Conservation (phyloP, 2,329 filamentous ascomycete genomes). For the Exophiala bonariae region DNA sequence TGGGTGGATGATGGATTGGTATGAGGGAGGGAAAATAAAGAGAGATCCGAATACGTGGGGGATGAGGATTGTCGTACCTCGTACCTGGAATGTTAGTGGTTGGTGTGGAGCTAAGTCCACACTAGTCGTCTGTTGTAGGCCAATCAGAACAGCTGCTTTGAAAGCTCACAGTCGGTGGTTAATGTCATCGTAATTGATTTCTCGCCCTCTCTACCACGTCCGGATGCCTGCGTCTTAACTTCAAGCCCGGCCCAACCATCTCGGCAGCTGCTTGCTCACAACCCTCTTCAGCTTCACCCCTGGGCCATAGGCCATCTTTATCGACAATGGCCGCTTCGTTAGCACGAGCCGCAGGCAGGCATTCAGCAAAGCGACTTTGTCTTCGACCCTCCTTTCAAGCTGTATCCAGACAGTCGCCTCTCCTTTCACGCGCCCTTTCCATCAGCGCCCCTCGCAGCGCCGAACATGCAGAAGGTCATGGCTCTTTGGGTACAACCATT, state of each 20-base stretch:
- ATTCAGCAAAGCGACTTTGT: conserved; percentile 60
- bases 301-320: conserved; percentile 30
- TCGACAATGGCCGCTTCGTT: conserved; percentile 61
- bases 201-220: neutral
- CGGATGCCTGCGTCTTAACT: too few relatives aligned
- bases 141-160: too few relatives aligned
- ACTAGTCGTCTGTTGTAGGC: too few relatives aligned
- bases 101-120: too few relatives aligned
- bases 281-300: conserved; percentile 11
- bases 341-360: conserved; percentile 57
- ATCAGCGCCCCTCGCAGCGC: conserved; percentile 57
- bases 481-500: conserved; percentile 49
- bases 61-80: too few relatives aligned
- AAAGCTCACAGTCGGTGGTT: too few relatives aligned
- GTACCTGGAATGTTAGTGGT: too few relatives aligned
- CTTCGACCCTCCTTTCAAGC: conserved; percentile 50
- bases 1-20: too few relatives aligned
- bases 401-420: conserved; percentile 16
- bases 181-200: conserved; percentile 12
- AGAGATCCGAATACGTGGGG: too few relatives aligned
- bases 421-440: conserved; percentile 53
- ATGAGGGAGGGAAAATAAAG: too few relatives aligned
- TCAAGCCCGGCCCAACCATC: neutral
- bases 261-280: conserved; percentile 2
- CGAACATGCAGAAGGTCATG: conserved; percentile 35